Base-by-base conservation (phyloP, 805 yeast genomes). In the Cyberlindnera saturnus region DNA sequence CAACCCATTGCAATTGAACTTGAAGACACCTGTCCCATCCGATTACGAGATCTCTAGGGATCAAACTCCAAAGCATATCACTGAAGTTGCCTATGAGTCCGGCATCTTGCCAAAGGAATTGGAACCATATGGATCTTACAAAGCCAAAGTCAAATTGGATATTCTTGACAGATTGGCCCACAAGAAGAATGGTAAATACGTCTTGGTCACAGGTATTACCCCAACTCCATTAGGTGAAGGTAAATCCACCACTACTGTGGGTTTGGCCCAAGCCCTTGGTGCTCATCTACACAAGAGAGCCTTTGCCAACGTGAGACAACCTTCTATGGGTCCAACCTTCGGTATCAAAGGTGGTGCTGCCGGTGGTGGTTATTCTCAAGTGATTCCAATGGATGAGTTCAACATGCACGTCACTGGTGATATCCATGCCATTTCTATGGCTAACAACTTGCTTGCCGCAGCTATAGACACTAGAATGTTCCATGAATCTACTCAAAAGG, bases 261-360 rank as follows among this genome's bases (percentile, higher is more conserved):
- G 98, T 35, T 74, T 91, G 48, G 95, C 93, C n/a, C 98, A 91
- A 67, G 96, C 99, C 14, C 70, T 91, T 45, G 95, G 96, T 47
- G 96, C 96, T 20, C 95, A 88, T 58, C 73, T 91, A 56, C 76
- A 80, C 41, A 81, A 79, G 63, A 82, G 83, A 45, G 81, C 95
- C 32, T 81, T 90, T 64, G 99, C 98, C 42, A 89, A 87, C 58
- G 96, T 91, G 40, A 85, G 99, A 65, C 99, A 91, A 65, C 98
- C 98, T 26, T 85, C 95, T 9, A 88, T 91, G 96, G 98, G 98
- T 33, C 99, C 99, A 40, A 91, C 98, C 16, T 91, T 91, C 58
- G 99, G 99, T 64, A 89, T 91, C 57, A 91, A 91, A 70, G 99
- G 99, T 60, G 98, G 98, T 65, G 99, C 99, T 45, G 98, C 98